These are phyloP conservation scores for Hypomontagnella submonticulosa DNA, from an alignment of 495 filamentous ascomycete genomes.

Conservation along the genomic window DNA sequence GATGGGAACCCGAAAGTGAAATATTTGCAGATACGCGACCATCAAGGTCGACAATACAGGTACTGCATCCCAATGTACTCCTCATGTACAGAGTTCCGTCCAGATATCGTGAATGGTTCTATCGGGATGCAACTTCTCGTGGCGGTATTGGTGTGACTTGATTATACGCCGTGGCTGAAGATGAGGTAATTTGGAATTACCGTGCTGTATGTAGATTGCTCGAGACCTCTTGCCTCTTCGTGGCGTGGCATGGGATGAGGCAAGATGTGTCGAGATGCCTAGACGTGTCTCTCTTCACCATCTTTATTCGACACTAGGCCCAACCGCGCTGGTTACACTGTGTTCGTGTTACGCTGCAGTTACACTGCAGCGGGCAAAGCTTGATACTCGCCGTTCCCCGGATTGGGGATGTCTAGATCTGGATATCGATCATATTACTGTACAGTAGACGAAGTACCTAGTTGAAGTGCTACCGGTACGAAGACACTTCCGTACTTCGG, in stretches of 20 bases:
- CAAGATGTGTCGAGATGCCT: background rate
- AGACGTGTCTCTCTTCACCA: background rate
- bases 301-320: background rate
- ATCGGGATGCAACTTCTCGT: too few species aligned
- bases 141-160: too few species aligned
- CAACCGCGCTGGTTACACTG: background rate
- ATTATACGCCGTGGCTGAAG: too few species aligned
- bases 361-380: constrained; percentile 14
- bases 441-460: background rate
- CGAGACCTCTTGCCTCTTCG: background rate
- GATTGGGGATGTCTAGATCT: constrained; percentile 7
- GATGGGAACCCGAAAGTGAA: too few species aligned
- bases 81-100: too few species aligned
- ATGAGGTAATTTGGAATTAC: background rate
- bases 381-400: constrained; percentile 1
- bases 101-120: too few species aligned
- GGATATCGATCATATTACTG: background rate
- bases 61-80: too few species aligned
- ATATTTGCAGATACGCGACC: too few species aligned
- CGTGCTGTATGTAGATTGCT: background rate
- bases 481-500: too few species aligned
- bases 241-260: background rate
- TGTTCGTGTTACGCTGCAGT: constrained; percentile 22
- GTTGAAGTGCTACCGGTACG: too few species aligned
- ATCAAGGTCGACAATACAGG: too few species aligned